These are phyloP conservation scores for Laburnicola sp. DNA, from an alignment of 2,329 filamentous ascomycete species.

Conservation along the genomic window DNA sequence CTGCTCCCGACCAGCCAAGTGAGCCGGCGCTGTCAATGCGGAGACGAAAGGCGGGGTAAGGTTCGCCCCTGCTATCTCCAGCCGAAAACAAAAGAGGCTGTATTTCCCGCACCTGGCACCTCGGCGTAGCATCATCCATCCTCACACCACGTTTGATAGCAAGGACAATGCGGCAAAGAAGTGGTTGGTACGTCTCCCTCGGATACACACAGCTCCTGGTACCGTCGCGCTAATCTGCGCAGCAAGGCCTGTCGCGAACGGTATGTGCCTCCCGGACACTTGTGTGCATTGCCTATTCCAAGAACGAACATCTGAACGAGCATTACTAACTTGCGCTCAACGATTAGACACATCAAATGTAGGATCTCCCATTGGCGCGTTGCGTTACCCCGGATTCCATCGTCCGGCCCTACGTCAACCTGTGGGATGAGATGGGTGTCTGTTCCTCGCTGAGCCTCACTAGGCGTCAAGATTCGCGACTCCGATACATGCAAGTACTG, in stretches of 20 bases:
- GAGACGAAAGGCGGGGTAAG: constrained; percentile 4
- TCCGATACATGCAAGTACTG: constrained; percentile 37
- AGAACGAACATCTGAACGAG: neutral
- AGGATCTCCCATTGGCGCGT: constrained; percentile 9
- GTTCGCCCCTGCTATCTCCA: neutral
- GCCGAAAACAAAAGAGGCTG: constrained; percentile 4
- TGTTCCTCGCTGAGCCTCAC: constrained; percentile 13
- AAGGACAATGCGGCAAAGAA: constrained; percentile 31
- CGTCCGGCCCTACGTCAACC: neutral
- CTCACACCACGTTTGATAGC: constrained; percentile 1
- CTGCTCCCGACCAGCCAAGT: too few relatives aligned
- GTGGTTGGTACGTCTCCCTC: constrained; percentile 28
- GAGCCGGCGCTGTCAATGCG: neutral
- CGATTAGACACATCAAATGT: constrained; percentile 33
- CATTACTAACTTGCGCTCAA: neutral
- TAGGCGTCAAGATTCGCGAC: constrained; percentile 35
- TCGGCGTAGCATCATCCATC: constrained; percentile 1
- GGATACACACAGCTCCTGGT: constrained; percentile 3
- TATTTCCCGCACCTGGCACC: constrained; percentile 8
- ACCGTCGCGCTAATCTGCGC: constrained; percentile 17
- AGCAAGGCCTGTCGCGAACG: constrained; percentile 38
- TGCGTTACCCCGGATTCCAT: neutral
- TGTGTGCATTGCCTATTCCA: neutral
- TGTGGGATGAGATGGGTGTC: neutral
- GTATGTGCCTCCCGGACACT: neutral